Percentiles rank a stretch among this genome's conserved stretches.
phyloP scores from a whole-genome alignment of 441 rosid species.

The Iberis amara region DNA sequence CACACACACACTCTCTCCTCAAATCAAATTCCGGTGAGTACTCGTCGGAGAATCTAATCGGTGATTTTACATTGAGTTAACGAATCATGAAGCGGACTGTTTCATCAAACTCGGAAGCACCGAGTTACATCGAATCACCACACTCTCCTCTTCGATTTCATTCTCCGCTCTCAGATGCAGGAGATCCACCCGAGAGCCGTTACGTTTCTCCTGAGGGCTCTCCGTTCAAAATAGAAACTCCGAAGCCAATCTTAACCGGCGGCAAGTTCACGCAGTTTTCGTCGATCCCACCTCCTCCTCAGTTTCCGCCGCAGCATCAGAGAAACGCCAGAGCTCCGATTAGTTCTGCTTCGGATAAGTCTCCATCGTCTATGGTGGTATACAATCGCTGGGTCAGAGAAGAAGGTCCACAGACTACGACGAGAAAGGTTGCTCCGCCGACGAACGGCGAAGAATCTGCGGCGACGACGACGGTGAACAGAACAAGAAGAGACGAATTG shows the following conservation, averaged over 20 bases:
- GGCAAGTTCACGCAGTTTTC: constrained; percentile 46
- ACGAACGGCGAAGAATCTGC: constrained; percentile 30
- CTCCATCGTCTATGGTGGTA: constrained; percentile 28
- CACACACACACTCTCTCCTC: constrained; percentile 27
- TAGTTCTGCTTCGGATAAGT: constrained; percentile 20
- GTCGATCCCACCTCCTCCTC: constrained; percentile 38
- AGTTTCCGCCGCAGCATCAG: constrained; percentile 27
- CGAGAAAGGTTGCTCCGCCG: constrained; percentile 31
- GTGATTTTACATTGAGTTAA: background rate
- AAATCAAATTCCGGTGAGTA: constrained; percentile 3
- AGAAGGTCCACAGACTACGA: constrained; percentile 27
- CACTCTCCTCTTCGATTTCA: constrained; percentile 75
- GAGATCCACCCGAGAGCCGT: constrained; percentile 57
- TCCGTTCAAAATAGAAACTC: constrained; percentile 45
- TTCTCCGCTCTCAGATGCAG: constrained; percentile 72
- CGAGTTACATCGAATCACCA: constrained; percentile 47
- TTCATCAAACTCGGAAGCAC: constrained; percentile 56
- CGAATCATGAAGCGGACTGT: constrained; percentile 42
- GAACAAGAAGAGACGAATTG: constrained; percentile 35
- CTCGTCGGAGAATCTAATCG: constrained; percentile 25
- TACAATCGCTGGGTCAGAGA: constrained; percentile 43
- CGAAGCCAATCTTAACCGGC: constrained; percentile 44
- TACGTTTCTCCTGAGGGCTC: constrained; percentile 60
- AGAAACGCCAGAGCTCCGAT: constrained; percentile 19
- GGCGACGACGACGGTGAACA: constrained; percentile 31